These are phyloP conservation scores for Lentinula raphanica DNA, from an alignment of 768 basidiomycete species.

Conservation along the genomic window DNA sequence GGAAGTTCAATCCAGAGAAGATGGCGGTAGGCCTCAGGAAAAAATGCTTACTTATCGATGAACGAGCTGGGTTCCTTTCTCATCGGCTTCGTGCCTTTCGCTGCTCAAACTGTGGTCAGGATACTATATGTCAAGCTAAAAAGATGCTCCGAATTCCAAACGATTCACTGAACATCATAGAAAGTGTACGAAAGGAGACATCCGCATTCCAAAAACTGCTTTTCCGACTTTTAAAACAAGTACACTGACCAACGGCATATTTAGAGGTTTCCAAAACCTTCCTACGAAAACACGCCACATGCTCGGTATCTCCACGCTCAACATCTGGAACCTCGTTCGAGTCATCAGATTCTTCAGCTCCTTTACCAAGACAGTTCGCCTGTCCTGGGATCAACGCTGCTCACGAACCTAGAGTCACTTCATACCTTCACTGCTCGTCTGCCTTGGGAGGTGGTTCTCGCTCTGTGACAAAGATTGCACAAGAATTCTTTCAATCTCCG, in stretches of 20 bases:
- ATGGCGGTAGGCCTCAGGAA: neutral
- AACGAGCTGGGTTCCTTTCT: neutral
- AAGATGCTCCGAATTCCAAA: constrained; percentile 4
- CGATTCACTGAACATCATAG: constrained; percentile 11
- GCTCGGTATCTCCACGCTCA: too few relatives aligned
- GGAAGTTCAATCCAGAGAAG: neutral
- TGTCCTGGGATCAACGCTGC: constrained; percentile 11
- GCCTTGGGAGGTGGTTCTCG: constrained; percentile 13
- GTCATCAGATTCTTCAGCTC: too few relatives aligned
- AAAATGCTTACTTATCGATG: too few relatives aligned
- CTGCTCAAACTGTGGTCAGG: constrained; percentile 12
- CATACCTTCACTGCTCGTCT: constrained; percentile 12
- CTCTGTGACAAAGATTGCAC: constrained; percentile 11
- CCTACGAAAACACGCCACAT: too few relatives aligned
- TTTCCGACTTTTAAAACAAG: too few relatives aligned
- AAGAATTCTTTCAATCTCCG: constrained; percentile 6
- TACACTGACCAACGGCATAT: too few relatives aligned
- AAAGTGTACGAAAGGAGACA: neutral
- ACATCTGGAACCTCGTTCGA: too few relatives aligned
- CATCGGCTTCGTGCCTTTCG: constrained; percentile 6
- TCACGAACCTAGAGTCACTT: constrained; percentile 2
- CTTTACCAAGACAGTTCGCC: neutral
- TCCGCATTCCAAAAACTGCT: too few relatives aligned
- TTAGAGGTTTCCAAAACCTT: too few relatives aligned
- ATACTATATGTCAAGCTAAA: too few relatives aligned